A percentile compares a stretch with the other conserved stretches of the same genome.
Conservation (phyloP, 1,284 basidiomycete species). For the Taiwanofungus camphoratus region DNA sequence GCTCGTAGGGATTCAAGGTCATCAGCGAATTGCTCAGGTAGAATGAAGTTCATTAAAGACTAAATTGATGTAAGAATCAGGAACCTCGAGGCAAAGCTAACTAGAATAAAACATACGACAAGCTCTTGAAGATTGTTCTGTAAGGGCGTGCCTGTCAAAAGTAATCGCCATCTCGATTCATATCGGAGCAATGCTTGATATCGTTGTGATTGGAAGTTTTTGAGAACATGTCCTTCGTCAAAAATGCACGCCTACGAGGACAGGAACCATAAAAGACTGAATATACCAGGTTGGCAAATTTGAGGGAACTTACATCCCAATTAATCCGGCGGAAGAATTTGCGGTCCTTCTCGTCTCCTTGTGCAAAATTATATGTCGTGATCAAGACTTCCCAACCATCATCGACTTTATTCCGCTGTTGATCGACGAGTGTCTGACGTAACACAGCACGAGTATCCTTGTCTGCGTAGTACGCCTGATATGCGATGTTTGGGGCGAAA, state of each 20-base stretch:
- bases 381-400: constrained; percentile 89
- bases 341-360: constrained; percentile 81
- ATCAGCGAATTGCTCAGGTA: constrained; percentile 84
- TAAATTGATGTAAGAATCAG: constrained; percentile 29
- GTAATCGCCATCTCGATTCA: constrained; percentile 82
- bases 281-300: no score
- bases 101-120: constrained; percentile 55
- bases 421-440: constrained; percentile 58
- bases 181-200: constrained; percentile 88
- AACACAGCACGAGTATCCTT: constrained; percentile 84
- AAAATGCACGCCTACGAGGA: constrained; percentile 74
- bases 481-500: constrained; percentile 84
- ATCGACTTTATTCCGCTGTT: constrained; percentile 27
- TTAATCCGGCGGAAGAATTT: constrained; percentile 88
- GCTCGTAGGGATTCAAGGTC: constrained; percentile 76
- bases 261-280: neutral
- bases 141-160: constrained; percentile 94
- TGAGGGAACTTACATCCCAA: constrained; percentile 71
- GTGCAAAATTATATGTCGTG: constrained; percentile 94
- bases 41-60: constrained; percentile 98
- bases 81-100: constrained; percentile 2
- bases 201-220: constrained; percentile 95
- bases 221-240: constrained; percentile 94
- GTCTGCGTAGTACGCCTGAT: constrained; percentile 90
- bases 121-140: constrained; percentile 93